These are phyloP conservation scores for Flueggea neowawraea DNA, from an alignment of 441 rosid genomes.

Conservation along the genomic window DNA sequence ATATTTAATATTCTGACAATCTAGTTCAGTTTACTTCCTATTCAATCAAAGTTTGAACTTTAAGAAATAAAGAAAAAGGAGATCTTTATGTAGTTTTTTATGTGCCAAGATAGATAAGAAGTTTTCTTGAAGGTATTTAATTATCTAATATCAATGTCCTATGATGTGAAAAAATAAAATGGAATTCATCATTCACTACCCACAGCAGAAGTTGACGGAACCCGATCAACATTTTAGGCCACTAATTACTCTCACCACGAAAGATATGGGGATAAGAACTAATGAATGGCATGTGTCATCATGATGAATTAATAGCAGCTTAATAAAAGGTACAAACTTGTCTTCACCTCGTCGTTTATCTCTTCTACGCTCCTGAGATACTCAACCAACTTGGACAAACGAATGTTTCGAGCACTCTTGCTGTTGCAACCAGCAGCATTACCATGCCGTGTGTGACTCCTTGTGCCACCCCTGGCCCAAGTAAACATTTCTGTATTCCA, in stretches of 20 bases:
- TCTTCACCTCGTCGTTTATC: constrained; percentile 50
- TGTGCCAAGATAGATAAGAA: no score
- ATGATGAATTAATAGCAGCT: not conserved
- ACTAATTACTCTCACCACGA: no score
- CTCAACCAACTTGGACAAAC: constrained; percentile 53
- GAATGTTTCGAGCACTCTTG: constrained; percentile 37
- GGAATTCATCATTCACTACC: not conserved
- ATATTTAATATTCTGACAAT: no score
- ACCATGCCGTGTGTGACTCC: constrained; percentile 64
- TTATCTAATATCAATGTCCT: no score
- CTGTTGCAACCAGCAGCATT: constrained; percentile 35
- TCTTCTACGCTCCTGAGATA: constrained; percentile 49
- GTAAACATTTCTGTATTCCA: constrained; percentile 52
- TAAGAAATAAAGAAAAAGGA: no score
- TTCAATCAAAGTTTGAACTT: no score
- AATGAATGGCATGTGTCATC: not conserved
- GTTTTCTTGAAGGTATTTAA: no score
- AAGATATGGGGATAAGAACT: no score
- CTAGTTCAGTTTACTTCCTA: no score
- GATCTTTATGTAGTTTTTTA: no score
- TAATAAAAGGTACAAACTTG: constrained; percentile 9
- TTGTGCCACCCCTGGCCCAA: constrained; percentile 74
- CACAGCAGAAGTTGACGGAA: no score
- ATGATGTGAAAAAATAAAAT: not conserved
- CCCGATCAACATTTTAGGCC: no score